Percentiles rank a stretch among this genome's conserved stretches.
Conservation (phyloP, 768 basidiomycete genomes). For the Termitomyces sp. region DNA sequence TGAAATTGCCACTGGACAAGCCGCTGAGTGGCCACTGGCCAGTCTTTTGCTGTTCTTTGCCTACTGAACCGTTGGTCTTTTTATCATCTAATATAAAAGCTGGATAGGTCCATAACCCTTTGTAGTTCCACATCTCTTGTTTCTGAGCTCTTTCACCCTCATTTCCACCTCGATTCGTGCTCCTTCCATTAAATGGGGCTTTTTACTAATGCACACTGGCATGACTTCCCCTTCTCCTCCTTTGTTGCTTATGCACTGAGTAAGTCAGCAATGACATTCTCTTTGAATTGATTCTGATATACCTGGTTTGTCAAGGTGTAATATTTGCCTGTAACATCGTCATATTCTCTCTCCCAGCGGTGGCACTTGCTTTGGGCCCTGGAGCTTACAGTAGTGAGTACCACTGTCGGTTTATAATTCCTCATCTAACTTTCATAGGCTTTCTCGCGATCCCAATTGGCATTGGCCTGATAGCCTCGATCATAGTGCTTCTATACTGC, state of each 20-base stretch:
- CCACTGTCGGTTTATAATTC: background rate
- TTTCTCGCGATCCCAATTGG: constrained; percentile 12
- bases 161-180: background rate
- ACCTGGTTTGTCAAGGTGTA: background rate
- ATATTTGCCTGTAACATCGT: constrained; percentile 5
- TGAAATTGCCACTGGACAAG: background rate
- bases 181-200: background rate
- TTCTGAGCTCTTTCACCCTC: background rate
- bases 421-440: background rate
- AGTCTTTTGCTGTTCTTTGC: background rate
- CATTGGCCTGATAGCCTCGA: constrained; percentile 12
- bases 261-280: background rate
- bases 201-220: constrained; percentile 5
- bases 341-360: constrained; percentile 9
- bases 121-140: background rate
- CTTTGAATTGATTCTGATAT: background rate
- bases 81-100: background rate
- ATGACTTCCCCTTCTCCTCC: constrained; percentile 10
- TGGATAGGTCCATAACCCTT: background rate
- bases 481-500: constrained; percentile 11
- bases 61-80: background rate
- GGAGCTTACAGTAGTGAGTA: constrained; percentile 10
- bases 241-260: constrained; percentile 8
- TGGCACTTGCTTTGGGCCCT: constrained; percentile 7
- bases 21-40: too few species aligned